These are phyloP conservation scores for Paramecium sexaurelia DNA, from an alignment of 73 alveolate genomes.

Conservation along the genomic window DNA sequence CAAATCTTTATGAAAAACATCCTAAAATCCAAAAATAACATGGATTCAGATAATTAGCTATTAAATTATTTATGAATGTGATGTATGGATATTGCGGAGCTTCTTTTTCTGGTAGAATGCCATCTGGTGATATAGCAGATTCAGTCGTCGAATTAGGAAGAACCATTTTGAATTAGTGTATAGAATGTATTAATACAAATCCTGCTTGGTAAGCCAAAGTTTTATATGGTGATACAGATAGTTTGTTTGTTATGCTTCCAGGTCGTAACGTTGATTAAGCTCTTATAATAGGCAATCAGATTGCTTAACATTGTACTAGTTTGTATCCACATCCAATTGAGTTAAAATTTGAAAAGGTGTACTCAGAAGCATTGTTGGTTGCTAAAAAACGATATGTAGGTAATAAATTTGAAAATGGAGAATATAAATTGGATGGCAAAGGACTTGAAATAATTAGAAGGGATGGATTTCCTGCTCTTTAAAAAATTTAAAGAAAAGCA, in stretches of 20 bases:
- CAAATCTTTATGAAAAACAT: constrained; percentile 83
- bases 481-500: constrained; percentile 87
- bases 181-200: constrained; percentile 12
- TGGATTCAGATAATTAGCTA: constrained; percentile 90
- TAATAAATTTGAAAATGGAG: constrained; percentile 88
- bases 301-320: constrained; percentile 84
- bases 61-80: constrained; percentile 91
- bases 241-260: constrained; percentile 88
- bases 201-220: constrained; percentile 86
- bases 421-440: constrained; percentile 90
- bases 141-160: constrained; percentile 86
- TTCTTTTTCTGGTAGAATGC: constrained; percentile 99
- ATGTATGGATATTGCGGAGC: constrained; percentile 99
- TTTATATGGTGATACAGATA: constrained; percentile 99
- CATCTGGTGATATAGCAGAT: constrained; percentile 98
- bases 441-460: constrained; percentile 96
- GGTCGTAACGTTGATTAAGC: constrained; percentile 90
- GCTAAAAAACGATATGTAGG: constrained; percentile 97
- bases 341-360: constrained; percentile 96
- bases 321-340: constrained; percentile 95
- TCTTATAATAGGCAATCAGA: constrained; percentile 84
- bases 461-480: constrained; percentile 87
- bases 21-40: constrained; percentile 84
- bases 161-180: background rate
- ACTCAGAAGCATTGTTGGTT: constrained; percentile 84